Evolutionary conservation across 1,139 yeast species (phyloP), one percentile per base, ranked within the genome.

Genomic region (Blastobotrys capitulatus): DNA sequence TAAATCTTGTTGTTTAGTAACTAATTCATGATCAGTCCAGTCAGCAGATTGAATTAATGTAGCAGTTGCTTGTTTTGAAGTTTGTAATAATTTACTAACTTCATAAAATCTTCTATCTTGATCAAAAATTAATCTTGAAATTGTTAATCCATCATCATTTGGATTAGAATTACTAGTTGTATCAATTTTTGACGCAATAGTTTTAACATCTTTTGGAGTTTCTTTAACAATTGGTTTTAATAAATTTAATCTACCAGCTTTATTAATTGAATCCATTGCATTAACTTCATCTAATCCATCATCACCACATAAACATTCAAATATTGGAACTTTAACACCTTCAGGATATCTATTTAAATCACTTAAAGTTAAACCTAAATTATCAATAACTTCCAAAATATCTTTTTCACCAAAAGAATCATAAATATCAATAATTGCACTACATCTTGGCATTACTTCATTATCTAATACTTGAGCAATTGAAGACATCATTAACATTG

Each of bases 31-130:
- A 55, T 86, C 95, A 43, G 74, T 71, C 27, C 58, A 54, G 68
- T 63, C 46, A 50, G 72, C 68, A 0, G 72, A 63, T 19, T 67
- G 68, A 27, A 75, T 63, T 2, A 76, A 63, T 0, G 71, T 68
- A 1, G 67, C 68, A 4, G 57, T 52, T 37, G 86, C 95, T 8
- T 78, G 74, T 53, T 78, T 77, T 0, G 90, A 82, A 18, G 86
- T 82, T 60, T 85, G 94, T 31, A 88, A 67, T 32, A 87, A 65
- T 16, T 80, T 76, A 0, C 87, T 79, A 13, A 86, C 84, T 58
- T 90, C 96, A 57, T 79, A 82, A 61, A 85, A 85, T 48, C 97
- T 73, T 49, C 95, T 70, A 62, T 90, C 97, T 39, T 78, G 75
- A 18, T 83, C 82, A 62, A 88, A 90, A 1, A 90, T 82, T 19